Percentiles rank a stretch among this genome's conserved stretches.
Evolutionary conservation across 768 basidiomycete species (phyloP).

Genomic region (Amyloporia xantha): DNA sequence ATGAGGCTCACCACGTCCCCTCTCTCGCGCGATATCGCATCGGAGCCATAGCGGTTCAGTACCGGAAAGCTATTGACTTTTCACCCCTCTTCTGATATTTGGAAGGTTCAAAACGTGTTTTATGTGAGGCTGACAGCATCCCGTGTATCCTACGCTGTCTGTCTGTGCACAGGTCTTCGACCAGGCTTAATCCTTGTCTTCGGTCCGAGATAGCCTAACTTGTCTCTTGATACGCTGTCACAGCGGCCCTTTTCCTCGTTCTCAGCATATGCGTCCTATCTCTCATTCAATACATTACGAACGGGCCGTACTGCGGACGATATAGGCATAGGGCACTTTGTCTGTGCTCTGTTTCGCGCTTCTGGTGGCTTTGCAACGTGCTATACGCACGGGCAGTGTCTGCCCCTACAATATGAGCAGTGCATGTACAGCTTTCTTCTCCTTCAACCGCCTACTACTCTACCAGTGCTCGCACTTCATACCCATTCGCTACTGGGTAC

Average conservation of each 20-base stretch:
- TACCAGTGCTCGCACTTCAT: no score
- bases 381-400: neutral
- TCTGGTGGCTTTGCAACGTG: neutral
- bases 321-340: neutral
- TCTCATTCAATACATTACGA: neutral
- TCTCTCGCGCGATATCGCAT: no score
- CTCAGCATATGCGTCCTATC: neutral
- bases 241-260: neutral
- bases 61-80: no score
- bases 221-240: neutral
- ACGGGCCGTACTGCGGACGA: neutral
- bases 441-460: no score
- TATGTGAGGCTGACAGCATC: neutral
- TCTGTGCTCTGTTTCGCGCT: neutral
- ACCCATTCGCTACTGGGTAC: no score
- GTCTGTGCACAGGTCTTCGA: no score
- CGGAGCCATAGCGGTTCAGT: no score
- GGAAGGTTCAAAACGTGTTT: neutral
- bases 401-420: conserved; percentile 2
- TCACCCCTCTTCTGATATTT: no score
- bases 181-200: no score
- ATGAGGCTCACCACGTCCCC: no score
- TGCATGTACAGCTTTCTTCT: no score
- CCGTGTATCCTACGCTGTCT: no score
- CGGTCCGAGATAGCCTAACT: neutral